Conservation (phyloP, 495 filamentous ascomycete species). For the Annulohypoxylon bovei region DNA sequence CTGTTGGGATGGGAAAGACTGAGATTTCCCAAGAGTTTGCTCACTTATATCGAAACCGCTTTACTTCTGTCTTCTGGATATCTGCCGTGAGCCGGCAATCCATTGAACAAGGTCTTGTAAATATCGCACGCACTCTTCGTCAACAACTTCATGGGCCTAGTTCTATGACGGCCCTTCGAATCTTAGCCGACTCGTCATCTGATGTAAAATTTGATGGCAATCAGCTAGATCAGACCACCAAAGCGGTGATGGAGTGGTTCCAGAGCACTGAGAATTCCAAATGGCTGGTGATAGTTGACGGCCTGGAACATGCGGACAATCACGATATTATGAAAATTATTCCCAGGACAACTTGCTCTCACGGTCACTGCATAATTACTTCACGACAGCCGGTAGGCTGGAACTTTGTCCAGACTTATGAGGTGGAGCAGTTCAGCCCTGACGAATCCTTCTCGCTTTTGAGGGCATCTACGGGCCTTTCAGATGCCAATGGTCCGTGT, state of each 20-base stretch:
- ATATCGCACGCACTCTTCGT: neutral
- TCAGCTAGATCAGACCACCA: neutral
- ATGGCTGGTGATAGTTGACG: constrained; percentile 2
- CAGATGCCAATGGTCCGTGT: constrained; percentile 2
- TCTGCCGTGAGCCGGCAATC: neutral
- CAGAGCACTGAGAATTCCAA: constrained; percentile 2
- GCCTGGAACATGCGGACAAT: neutral
- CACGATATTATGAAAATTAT: neutral
- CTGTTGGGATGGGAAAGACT: constrained; percentile 1
- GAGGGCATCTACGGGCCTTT: neutral
- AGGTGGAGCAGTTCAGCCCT: neutral
- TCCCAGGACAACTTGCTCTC: constrained; percentile 1
- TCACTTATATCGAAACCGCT: neutral
- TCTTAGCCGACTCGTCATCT: neutral
- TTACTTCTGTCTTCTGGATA: constrained; percentile 7
- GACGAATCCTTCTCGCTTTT: constrained; percentile 1
- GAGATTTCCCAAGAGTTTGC: constrained; percentile 1
- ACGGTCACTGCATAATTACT: constrained; percentile 7
- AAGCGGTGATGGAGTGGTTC: neutral
- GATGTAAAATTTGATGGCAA: neutral
- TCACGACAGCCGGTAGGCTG: neutral
- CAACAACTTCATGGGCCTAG: neutral
- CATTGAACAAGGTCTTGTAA: neutral
- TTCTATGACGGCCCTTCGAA: neutral
- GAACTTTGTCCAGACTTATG: neutral